Base-by-base conservation (phyloP, 345 rosid genomes). In the Firmiana major region DNA sequence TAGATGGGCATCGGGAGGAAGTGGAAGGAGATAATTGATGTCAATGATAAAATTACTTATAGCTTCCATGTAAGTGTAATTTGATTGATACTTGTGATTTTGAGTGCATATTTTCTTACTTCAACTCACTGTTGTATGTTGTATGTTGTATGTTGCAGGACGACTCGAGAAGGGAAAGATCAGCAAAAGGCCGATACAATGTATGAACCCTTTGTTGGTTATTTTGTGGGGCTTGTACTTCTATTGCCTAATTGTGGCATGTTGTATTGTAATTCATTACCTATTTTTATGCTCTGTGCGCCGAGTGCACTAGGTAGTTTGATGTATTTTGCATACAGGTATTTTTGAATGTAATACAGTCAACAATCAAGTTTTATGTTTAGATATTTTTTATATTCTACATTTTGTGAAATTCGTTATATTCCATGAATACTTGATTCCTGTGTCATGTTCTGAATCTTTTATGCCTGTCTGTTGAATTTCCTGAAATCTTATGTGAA, bases 1-100 rank as follows among this genome's bases (percentile, higher is more conserved):
- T 78, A 94, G 98, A 93, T 84, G 90, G 80, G 94, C 85, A 90
- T 94, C 74, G 99, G 98, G 54, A 89, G 87, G 88, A 94, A 94
- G 89, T 94, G 98, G 98, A 94, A 94, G 89, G 98, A 94, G 82
- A 80, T 93, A 80, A 81, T 94, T 62, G 91, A 89, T 15, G 73
- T 82, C 82, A 82, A 86, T 22, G 97, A 94, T 63, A 91, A 87
- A 91, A 89, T 94, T 76, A 76, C 86, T 70, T 94, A 93, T 90
- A 89, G 81, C 84, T 91, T 93, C 82, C 97, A 89, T 82, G 99
- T 91, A 88, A 87, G 74, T 79, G 71, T 77, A 24, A 7, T 73
- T 51, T 49, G n/a, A 2, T 9, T 7, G 74, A 19, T 53, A 48
- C 74, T 75, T 57, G 8, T 45, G 62, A 60, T 75, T 51, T 64